Evolutionary conservation across 2,329 filamentous ascomycete genomes (phyloP).

Genomic region (Pestalotiopsis sp.): DNA sequence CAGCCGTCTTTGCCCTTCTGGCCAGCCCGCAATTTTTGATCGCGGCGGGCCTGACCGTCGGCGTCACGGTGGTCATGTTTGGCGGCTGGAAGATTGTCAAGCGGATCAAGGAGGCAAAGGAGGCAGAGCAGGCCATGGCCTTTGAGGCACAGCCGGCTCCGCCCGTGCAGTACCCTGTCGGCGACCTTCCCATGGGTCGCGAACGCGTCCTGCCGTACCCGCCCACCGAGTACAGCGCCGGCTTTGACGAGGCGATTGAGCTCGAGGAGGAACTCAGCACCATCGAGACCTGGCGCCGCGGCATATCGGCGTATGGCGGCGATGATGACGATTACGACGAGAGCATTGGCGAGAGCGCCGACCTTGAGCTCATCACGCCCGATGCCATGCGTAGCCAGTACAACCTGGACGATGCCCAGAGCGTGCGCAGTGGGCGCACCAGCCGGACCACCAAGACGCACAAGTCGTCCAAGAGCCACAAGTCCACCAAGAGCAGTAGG

Average conservation of each 20-base stretch:
- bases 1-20: constrained; percentile 83
- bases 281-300: constrained; percentile 62
- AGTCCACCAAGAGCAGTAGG: constrained; percentile 19
- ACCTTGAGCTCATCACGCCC: constrained; percentile 59
- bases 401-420: constrained; percentile 40
- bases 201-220: constrained; percentile 2
- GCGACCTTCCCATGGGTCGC: constrained; percentile 19
- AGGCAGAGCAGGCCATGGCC: constrained; percentile 27
- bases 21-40: constrained; percentile 94
- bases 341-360: background rate
- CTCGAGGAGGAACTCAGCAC: constrained; percentile 60
- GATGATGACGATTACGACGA: constrained; percentile 47
- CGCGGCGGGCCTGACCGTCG: constrained; percentile 83
- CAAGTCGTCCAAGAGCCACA: constrained; percentile 32
- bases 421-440: constrained; percentile 29
- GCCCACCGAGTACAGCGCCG: constrained; percentile 25
- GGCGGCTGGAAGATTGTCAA: constrained; percentile 98
- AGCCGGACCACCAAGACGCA: constrained; percentile 29
- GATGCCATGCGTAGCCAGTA: constrained; percentile 46
- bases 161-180: constrained; percentile 28
- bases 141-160: constrained; percentile 23
- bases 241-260: constrained; percentile 58
- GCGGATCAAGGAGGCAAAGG: constrained; percentile 61
- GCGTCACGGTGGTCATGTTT: constrained; percentile 93
- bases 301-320: constrained; percentile 51